Base-by-base conservation (phyloP, 495 filamentous ascomycete genomes). In the Aspergillus ellipticus region DNA sequence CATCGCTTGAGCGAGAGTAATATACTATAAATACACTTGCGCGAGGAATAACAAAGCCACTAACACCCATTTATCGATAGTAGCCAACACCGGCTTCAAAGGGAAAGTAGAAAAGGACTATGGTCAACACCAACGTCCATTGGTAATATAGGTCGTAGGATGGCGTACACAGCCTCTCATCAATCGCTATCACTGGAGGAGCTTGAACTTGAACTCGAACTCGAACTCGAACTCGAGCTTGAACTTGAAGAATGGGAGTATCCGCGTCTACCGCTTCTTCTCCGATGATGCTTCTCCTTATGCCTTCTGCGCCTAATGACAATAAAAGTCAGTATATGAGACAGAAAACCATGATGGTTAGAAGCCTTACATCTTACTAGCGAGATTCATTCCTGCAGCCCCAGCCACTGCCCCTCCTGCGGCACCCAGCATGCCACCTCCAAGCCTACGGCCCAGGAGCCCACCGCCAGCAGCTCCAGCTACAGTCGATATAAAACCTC, bases 401-500 rank as follows among this genome's bases (percentile, higher is more conserved):
- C 78, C 78, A 6, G 70, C 62, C 48, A 77, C 55, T 19, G 71
- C 76, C 53, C 74, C 75, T 22, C 69, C 71, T 2, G 70, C 65
- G n/a, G 74, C 72, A 2, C 69, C 71, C 47, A 80, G 28, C 10
- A 68, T 17, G 13, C 76, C 74, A 42, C 72, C 74, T 6, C 75
- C 73, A 41, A 76, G 47, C 50, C 80, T 72, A 42, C 79, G 70
- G 42, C 72, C 72, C 17, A 77, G 42, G 42, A 69, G 67, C 3
- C 72, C 74, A 35, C 78, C 79, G 2, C 70, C 76, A 9, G 68
- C 72, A 24, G 66, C 73, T 19, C 78, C 78, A 13, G 74, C 13
- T 19, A 79, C 21, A 1, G 73, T 67, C 7, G 76, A 72, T 1
- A 73, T 76, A 1, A 81, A 65, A 5, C 78, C 78, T 24, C 61